Evolutionary conservation across 108 stramenopile genomes (phyloP), one percentile per base, ranked within the genome.

Genomic region (Fistulifera pelliculosa): DNA sequence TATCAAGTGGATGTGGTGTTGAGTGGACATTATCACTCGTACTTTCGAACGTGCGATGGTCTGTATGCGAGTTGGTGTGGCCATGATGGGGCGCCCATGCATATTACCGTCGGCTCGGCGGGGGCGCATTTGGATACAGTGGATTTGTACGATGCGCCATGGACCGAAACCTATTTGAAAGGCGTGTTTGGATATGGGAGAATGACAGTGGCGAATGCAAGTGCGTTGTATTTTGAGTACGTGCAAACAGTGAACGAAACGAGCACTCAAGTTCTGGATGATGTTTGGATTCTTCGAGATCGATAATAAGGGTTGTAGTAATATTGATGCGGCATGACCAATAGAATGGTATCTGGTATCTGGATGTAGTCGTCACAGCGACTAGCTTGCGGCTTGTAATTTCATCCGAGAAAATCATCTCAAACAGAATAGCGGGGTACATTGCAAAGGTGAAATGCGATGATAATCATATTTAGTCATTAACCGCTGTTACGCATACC

Each of bases 401-500:
- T n/a, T n/a, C n/a, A n/a, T n/a, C n/a, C n/a, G n/a, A n/a, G n/a
- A n/a, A n/a, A n/a, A n/a, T n/a, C n/a, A n/a, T n/a, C n/a, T n/a
- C n/a, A n/a, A n/a, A n/a, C n/a, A n/a, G 40, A 41, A 13, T 41
- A 41, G 12, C 40, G 11, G 40, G 12, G 40, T 14, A 41, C 14
- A 14, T 41, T 13, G 11, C 12, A 11, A 11, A 41, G 11, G 40
- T 41, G 14, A 11, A 41, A 41, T 13, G 40, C 40, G 40, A 41
- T 45, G 8, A 45, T 8, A 45, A 45, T 4, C 4, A 45, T 19
- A 11, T 45, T 45, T 8, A 4, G 11, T 8, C 7, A 3, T 45
- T 83, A 98, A 21, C 97, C 97, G 47, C 86, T 91, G 87, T 98
- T 98, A 58, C 87, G 79, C 93, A 98, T 94, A n/a, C 97, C 97